These are phyloP conservation scores for Exobasidium rhododendri DNA, from an alignment of 1,284 basidiomycete species.

Conservation along the genomic window DNA sequence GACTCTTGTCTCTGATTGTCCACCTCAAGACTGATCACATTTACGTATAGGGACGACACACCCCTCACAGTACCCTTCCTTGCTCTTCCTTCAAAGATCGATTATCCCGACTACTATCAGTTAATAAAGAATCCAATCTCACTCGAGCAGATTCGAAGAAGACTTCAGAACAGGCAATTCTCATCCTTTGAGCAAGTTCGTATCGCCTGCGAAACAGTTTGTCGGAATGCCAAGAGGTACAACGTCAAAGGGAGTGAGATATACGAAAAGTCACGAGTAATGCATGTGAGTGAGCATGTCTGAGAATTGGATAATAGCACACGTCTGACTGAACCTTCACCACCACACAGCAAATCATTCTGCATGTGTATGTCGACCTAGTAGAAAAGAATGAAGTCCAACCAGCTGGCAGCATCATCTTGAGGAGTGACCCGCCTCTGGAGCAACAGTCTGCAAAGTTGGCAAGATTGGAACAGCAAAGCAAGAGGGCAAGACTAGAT, in stretches of 20 bases:
- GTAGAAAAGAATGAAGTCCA: constrained; percentile 17
- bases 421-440: constrained; percentile 2
- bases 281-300: constrained; percentile 59
- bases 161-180: constrained; percentile 68
- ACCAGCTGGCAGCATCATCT: not conserved
- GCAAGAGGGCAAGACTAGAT: constrained; percentile 1
- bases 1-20: not conserved
- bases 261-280: constrained; percentile 73
- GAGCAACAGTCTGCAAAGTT: constrained; percentile 3
- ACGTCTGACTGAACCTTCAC: not conserved
- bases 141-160: constrained; percentile 71
- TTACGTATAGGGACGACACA: constrained; percentile 11
- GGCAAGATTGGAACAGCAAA: constrained; percentile 4
- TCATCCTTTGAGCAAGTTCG: constrained; percentile 68
- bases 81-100: constrained; percentile 69
- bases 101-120: constrained; percentile 89
- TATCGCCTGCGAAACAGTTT: constrained; percentile 78
- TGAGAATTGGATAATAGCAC: not conserved
- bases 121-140: constrained; percentile 79
- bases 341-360: not conserved
- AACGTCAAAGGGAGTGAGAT: constrained; percentile 82
- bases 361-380: constrained; percentile 27
- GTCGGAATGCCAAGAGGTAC: constrained; percentile 83
- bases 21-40: not conserved
- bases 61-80: constrained; percentile 70